Percentiles rank a stretch among this genome's conserved stretches.
These are phyloP conservation scores for Talaromyces sp. DNA, from an alignment of 2,329 filamentous ascomycete species.

Conservation along the genomic window DNA sequence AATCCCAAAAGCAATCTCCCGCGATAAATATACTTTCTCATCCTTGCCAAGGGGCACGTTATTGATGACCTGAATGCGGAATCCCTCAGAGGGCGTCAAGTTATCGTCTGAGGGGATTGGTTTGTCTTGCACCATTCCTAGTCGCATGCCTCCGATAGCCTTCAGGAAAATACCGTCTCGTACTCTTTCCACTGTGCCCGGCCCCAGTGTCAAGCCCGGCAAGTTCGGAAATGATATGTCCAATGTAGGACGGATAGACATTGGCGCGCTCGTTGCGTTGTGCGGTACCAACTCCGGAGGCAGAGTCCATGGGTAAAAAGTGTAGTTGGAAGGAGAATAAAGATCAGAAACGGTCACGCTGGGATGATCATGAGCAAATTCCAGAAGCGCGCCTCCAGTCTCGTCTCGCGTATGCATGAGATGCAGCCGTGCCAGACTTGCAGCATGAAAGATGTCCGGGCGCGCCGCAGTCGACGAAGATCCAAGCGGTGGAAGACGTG, in stretches of 20 bases:
- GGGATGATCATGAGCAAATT: slow-evolving; percentile 50
- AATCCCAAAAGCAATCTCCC: slow-evolving; percentile 68
- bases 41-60: slow-evolving; percentile 77
- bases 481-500: slow-evolving; percentile 56
- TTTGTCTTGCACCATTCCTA: slow-evolving; percentile 45
- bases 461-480: slow-evolving; percentile 76
- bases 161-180: slow-evolving; percentile 56
- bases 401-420: slow-evolving; percentile 58
- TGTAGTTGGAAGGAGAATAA: slow-evolving; percentile 66
- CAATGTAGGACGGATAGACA: slow-evolving; percentile 66
- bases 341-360: slow-evolving; percentile 51
- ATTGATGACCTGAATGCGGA: slow-evolving; percentile 68
- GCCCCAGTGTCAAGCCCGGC: slow-evolving; percentile 42
- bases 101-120: slow-evolving; percentile 19
- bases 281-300: slow-evolving; percentile 67
- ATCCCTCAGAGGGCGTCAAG: slow-evolving; percentile 27
- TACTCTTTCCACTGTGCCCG: slow-evolving; percentile 50
- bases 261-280: slow-evolving; percentile 70
- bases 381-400: slow-evolving; percentile 51
- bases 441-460: slow-evolving; percentile 79
- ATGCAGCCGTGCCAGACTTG: slow-evolving; percentile 75
- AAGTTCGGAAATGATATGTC: slow-evolving; percentile 60
- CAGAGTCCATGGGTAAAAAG: slow-evolving; percentile 88
- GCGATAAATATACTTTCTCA: slow-evolving; percentile 75
- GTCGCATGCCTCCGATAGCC: slow-evolving; percentile 53